Conservation (phyloP, 768 basidiomycete species). For the Serendipita sp. region DNA sequence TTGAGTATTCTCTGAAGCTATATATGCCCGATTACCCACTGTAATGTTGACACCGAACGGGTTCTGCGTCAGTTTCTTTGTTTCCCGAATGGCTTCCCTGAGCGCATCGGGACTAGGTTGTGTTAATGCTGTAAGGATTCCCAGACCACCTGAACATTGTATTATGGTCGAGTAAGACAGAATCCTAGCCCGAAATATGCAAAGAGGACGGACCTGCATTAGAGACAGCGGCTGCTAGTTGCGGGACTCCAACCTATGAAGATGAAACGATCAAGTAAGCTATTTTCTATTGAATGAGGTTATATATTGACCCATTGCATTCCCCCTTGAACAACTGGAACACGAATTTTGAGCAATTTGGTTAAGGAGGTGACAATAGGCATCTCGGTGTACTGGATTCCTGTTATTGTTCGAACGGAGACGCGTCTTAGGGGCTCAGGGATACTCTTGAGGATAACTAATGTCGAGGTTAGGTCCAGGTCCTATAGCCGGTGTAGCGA, state of each 20-base stretch:
- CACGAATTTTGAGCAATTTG: slow-evolving; percentile 44
- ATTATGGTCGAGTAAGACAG: slow-evolving; percentile 2
- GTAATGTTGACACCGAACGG: slow-evolving; percentile 80
- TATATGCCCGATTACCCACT: background rate
- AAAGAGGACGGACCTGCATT: slow-evolving; percentile 25
- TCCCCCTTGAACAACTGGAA: slow-evolving; percentile 14
- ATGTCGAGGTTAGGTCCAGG: too few species aligned
- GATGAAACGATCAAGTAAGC: too few species aligned
- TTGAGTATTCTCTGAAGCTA: background rate
- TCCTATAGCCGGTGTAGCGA: too few species aligned
- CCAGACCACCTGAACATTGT: slow-evolving; percentile 15
- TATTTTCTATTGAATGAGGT: too few species aligned
- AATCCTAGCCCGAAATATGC: background rate
- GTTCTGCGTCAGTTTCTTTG: slow-evolving; percentile 47
- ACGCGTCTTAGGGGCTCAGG: too few species aligned
- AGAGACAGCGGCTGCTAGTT: background rate
- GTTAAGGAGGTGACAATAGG: slow-evolving; percentile 38
- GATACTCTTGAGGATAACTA: too few species aligned
- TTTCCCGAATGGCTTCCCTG: slow-evolving; percentile 63
- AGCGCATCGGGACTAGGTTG: slow-evolving; percentile 75
- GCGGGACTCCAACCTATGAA: background rate
- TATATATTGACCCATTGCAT: background rate
- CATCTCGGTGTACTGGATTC: slow-evolving; percentile 15
- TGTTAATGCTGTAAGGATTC: slow-evolving; percentile 74
- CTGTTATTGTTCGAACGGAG: too few species aligned